phyloP scores from a whole-genome alignment of 495 filamentous ascomycete genomes.

The Podospora tetraspora region DNA sequence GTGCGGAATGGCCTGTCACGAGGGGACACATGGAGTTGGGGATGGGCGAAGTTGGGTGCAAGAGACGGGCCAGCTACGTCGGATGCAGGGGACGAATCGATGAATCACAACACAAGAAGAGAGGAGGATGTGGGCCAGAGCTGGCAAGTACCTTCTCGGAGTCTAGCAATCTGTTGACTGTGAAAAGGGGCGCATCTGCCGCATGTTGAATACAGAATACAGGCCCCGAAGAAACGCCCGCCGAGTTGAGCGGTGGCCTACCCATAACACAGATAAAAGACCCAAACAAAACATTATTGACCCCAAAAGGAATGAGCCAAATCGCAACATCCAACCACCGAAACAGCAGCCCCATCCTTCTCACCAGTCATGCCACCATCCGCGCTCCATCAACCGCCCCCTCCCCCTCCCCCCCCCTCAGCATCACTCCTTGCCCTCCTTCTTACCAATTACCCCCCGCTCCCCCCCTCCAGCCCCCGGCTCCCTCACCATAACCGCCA shows the following conservation, averaged over 20 bases:
- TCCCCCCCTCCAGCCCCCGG: not conserved
- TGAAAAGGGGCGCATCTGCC: not conserved
- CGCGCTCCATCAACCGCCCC: not conserved
- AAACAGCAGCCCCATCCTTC: not conserved
- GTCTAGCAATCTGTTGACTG: not conserved
- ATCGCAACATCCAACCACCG: not conserved
- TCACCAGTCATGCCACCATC: not conserved
- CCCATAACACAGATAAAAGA: not conserved
- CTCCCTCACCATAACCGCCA: constrained; percentile 65
- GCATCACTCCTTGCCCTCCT: not conserved
- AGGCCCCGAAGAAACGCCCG: not conserved
- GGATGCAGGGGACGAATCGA: not conserved
- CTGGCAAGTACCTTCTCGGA: not conserved
- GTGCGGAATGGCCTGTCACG: not conserved
- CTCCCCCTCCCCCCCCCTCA: not conserved
- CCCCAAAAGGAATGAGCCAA: not conserved
- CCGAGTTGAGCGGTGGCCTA: constrained; percentile 7
- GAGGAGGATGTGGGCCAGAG: not conserved
- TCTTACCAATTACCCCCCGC: not conserved
- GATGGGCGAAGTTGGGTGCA: not conserved
- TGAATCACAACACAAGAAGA: not conserved
- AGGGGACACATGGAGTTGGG: not conserved
- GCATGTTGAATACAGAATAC: constrained; percentile 14
- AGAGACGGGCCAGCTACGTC: no score
- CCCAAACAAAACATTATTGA: not conserved